Conservation (phyloP, 768 basidiomycete genomes). For the Russula virescens region DNA sequence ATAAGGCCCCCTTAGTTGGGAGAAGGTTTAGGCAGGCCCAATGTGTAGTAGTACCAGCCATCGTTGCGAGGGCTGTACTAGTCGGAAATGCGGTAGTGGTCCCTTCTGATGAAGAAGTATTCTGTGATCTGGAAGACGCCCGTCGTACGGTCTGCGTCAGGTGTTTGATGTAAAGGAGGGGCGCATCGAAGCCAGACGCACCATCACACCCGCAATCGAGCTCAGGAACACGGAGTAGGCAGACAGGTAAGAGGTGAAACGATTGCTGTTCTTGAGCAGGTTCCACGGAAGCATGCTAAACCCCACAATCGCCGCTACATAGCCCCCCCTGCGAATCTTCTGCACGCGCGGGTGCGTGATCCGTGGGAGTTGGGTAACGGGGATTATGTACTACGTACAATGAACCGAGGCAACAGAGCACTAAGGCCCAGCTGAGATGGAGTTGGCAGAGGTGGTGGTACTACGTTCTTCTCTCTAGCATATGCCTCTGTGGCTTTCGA, state of each 20-base stretch:
- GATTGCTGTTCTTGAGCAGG: slow-evolving; percentile 63
- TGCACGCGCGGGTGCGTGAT: slow-evolving; percentile 26
- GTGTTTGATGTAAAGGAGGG: background rate
- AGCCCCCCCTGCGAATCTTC: slow-evolving; percentile 84
- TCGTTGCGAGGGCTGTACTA: slow-evolving; percentile 52
- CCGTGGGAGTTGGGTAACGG: background rate
- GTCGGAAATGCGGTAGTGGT: slow-evolving; percentile 65
- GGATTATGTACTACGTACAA: slow-evolving; percentile 39
- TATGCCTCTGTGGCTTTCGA: background rate
- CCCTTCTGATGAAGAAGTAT: slow-evolving; percentile 68
- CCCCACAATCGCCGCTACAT: slow-evolving; percentile 73
- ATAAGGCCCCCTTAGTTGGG: too few species aligned
- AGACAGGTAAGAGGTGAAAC: slow-evolving; percentile 75
- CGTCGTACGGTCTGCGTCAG: background rate
- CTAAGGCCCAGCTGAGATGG: slow-evolving; percentile 80
- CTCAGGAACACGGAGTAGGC: slow-evolving; percentile 79
- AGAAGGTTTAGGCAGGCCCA: slow-evolving; percentile 62
- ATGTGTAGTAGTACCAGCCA: slow-evolving; percentile 73
- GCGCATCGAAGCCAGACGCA: slow-evolving; percentile 28
- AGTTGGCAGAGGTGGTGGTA: slow-evolving; percentile 79
- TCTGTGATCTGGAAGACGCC: slow-evolving; percentile 55
- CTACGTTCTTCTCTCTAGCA: slow-evolving; percentile 31
- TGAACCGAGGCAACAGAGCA: slow-evolving; percentile 68
- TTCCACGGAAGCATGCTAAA: slow-evolving; percentile 76
- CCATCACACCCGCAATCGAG: slow-evolving; percentile 79